These are phyloP conservation scores for Alopecurus myosuroides DNA, from an alignment of 176 grass and related monocot species.

Conservation along the genomic window DNA sequence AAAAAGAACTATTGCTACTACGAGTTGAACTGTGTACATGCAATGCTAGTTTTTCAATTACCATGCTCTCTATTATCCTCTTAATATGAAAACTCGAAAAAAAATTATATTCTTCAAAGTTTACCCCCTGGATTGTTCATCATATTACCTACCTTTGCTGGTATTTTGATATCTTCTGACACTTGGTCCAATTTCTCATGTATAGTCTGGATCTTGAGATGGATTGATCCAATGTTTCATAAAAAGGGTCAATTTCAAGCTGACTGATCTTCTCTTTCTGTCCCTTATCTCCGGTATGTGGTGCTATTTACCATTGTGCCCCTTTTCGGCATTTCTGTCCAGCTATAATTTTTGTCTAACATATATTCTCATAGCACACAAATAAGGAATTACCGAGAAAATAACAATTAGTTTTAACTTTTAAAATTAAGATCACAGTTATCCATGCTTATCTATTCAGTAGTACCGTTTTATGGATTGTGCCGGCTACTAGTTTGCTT, in stretches of 20 bases:
- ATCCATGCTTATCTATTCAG: no score
- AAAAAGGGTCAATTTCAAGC: conserved; percentile 71
- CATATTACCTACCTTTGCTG: not conserved
- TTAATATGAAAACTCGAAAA: not conserved
- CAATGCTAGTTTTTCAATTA: not conserved
- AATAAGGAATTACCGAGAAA: not conserved
- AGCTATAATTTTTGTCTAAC: not conserved
- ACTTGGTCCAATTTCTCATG: conserved; percentile 22
- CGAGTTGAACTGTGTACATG: not conserved
- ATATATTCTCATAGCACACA: no score
- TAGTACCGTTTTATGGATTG: no score
- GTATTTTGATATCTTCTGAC: not conserved
- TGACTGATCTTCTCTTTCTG: conserved; percentile 73
- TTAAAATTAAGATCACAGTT: no score
- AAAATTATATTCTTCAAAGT: not conserved
- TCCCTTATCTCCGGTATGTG: conserved; percentile 67
- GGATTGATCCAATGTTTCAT: conserved; percentile 76
- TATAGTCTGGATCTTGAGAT: conserved; percentile 69
- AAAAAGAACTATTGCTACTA: no score
- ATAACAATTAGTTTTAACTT: not conserved
- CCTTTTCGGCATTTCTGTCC: not conserved
- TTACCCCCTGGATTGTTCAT: not conserved
- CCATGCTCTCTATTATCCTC: not conserved
- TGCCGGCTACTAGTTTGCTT: no score
- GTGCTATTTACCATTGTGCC: not conserved